phyloP scores from a whole-genome alignment of 2,329 filamentous ascomycete genomes.

The Microsporum canis region DNA sequence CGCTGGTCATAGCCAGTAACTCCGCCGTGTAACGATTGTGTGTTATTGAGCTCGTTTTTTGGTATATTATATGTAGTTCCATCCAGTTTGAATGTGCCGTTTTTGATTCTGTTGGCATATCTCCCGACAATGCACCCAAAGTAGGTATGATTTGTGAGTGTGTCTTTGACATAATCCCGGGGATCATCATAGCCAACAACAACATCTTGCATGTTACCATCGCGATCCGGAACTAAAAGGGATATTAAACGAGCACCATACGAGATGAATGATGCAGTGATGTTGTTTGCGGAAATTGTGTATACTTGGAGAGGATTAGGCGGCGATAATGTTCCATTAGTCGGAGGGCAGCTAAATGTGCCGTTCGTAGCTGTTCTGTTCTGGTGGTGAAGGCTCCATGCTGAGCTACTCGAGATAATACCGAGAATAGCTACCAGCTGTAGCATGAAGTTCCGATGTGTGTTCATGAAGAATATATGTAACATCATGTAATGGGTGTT shows the following conservation, averaged over 20 bases:
- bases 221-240: conserved; percentile 40
- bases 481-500: not conserved
- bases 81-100: conserved; percentile 44
- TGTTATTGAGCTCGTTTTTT: conserved; percentile 41
- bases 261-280: conserved; percentile 39
- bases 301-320: conserved; percentile 32
- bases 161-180: conserved; percentile 35
- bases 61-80: conserved; percentile 38
- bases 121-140: conserved; percentile 40
- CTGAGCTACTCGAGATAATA: not conserved
- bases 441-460: conserved; percentile 1
- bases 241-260: conserved; percentile 40
- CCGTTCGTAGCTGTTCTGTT: not conserved
- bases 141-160: conserved; percentile 37
- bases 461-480: not conserved
- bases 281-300: conserved; percentile 37
- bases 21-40: conserved; percentile 44
- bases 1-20: conserved; percentile 37
- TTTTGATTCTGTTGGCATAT: conserved; percentile 47
- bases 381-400: not conserved
- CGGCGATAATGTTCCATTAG: not conserved
- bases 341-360: not conserved
- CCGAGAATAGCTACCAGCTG: not conserved
- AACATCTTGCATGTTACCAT: conserved; percentile 40
- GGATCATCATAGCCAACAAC: conserved; percentile 41